phyloP scores from a whole-genome alignment of 2,329 filamentous ascomycete species.

The Alternaria arbusti region DNA sequence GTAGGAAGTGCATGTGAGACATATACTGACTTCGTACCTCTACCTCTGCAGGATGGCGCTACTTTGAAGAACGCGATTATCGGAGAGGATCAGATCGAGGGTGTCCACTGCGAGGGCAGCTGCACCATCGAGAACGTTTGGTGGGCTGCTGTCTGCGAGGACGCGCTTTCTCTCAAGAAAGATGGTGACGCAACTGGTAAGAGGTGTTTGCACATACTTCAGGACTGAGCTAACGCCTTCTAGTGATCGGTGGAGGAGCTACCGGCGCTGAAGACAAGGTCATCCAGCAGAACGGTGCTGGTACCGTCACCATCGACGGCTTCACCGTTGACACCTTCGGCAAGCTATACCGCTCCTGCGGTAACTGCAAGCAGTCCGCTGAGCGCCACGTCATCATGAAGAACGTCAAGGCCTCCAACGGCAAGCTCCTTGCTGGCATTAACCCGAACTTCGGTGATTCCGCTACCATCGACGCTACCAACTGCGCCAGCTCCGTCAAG shows the following conservation, averaged over 20 bases:
- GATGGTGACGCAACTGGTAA: slow-evolving; percentile 15
- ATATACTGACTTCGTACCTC: neutral
- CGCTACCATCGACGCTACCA: slow-evolving; percentile 53
- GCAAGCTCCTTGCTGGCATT: slow-evolving; percentile 56
- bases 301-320: slow-evolving; percentile 47
- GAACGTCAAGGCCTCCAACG: slow-evolving; percentile 51
- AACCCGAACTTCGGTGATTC: slow-evolving; percentile 61
- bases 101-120: slow-evolving; percentile 45
- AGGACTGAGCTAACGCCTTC: neutral
- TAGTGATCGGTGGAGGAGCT: slow-evolving; percentile 51
- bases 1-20: neutral
- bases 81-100: slow-evolving; percentile 52
- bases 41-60: neutral
- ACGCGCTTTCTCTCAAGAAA: slow-evolving; percentile 47
- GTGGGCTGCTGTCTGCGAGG: slow-evolving; percentile 46
- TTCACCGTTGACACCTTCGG: slow-evolving; percentile 44
- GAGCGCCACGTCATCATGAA: slow-evolving; percentile 54
- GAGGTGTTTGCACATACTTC: neutral
- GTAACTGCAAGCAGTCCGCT: slow-evolving; percentile 56
- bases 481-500: slow-evolving; percentile 37
- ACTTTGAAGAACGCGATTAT: neutral
- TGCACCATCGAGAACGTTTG: slow-evolving; percentile 57
- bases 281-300: slow-evolving; percentile 52
- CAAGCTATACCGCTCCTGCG: slow-evolving; percentile 57
- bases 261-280: slow-evolving; percentile 50